These are phyloP conservation scores for Suillus hirtellus DNA, from an alignment of 768 basidiomycete species.

Conservation along the genomic window DNA sequence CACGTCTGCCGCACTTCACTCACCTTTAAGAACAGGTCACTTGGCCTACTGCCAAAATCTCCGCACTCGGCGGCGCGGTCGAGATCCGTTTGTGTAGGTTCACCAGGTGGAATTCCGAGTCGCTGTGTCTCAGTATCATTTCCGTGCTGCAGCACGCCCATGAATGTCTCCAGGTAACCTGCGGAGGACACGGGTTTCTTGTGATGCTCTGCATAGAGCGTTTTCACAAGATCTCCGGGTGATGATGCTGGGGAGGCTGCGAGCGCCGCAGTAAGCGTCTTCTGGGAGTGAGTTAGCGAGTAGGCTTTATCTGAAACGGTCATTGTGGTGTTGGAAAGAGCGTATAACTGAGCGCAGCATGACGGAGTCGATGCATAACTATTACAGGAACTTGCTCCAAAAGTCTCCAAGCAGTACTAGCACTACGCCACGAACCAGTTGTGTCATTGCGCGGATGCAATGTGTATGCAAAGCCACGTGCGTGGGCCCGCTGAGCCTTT, in stretches of 20 bases:
- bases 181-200: slow-evolving; percentile 28
- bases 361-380: not conserved
- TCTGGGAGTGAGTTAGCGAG: slow-evolving; percentile 31
- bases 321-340: slow-evolving; percentile 2
- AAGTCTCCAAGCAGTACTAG: not conserved
- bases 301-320: slow-evolving; percentile 33
- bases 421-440: not conserved
- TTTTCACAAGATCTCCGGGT: slow-evolving; percentile 39
- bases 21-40: slow-evolving; percentile 63
- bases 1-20: slow-evolving; percentile 14
- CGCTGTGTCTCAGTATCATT: slow-evolving; percentile 21
- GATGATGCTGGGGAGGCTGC: slow-evolving; percentile 36
- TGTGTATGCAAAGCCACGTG: not conserved
- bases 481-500: too few relatives aligned
- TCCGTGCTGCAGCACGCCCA: slow-evolving; percentile 19
- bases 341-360: slow-evolving; percentile 3
- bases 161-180: slow-evolving; percentile 21
- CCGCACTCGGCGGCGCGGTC: slow-evolving; percentile 50
- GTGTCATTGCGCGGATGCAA: not conserved
- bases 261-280: slow-evolving; percentile 45
- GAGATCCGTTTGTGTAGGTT: slow-evolving; percentile 42
- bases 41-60: slow-evolving; percentile 52
- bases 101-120: slow-evolving; percentile 17
- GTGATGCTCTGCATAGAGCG: slow-evolving; percentile 38
- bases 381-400: not conserved